Evolutionary conservation across 1,284 basidiomycete species (phyloP).

Genomic region (Malassezia caprae): DNA sequence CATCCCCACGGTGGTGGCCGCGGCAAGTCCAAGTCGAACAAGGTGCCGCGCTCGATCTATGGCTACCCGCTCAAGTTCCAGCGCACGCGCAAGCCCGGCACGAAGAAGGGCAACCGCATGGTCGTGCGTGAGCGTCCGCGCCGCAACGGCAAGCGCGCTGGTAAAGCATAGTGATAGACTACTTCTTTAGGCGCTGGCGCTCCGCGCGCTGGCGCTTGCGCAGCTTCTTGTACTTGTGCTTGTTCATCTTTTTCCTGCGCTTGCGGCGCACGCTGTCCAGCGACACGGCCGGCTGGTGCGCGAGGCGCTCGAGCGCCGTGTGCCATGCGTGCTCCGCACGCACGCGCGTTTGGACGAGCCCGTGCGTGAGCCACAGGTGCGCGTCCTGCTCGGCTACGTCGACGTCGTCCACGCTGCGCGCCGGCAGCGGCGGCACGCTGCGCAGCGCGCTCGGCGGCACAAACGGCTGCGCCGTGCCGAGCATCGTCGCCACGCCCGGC

Average conservation of each 20-base stretch:
- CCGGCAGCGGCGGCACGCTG: background rate
- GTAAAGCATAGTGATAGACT: slow-evolving; percentile 26
- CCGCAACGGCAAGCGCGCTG: slow-evolving; percentile 61
- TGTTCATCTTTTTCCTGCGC: slow-evolving; percentile 47
- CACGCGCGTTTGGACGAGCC: slow-evolving; percentile 37
- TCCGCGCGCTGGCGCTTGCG: slow-evolving; percentile 42
- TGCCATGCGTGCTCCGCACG: slow-evolving; percentile 36
- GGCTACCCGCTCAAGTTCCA: slow-evolving; percentile 85
- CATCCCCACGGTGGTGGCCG: slow-evolving; percentile 97
- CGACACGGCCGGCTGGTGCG: slow-evolving; percentile 14
- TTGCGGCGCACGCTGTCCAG: slow-evolving; percentile 46
- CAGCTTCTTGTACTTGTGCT: slow-evolving; percentile 48
- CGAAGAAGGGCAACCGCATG: slow-evolving; percentile 80
- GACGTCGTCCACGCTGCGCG: background rate
- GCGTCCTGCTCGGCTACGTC: slow-evolving; percentile 29
- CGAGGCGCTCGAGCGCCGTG: slow-evolving; percentile 27
- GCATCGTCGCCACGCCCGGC: slow-evolving; percentile 38
- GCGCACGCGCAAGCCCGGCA: slow-evolving; percentile 79
- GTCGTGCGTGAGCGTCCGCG: slow-evolving; percentile 78
- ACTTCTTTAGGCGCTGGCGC: slow-evolving; percentile 40
- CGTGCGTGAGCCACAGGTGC: slow-evolving; percentile 41
- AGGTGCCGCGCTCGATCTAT: slow-evolving; percentile 57
- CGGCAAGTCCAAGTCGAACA: slow-evolving; percentile 90
- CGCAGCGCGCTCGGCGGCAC: slow-evolving; percentile 23
- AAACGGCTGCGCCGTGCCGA: slow-evolving; percentile 38